Percentiles rank a stretch among this genome's conserved stretches.
Conservation (phyloP, 1,284 basidiomycete genomes). For the Afroboletus lepidellus region DNA sequence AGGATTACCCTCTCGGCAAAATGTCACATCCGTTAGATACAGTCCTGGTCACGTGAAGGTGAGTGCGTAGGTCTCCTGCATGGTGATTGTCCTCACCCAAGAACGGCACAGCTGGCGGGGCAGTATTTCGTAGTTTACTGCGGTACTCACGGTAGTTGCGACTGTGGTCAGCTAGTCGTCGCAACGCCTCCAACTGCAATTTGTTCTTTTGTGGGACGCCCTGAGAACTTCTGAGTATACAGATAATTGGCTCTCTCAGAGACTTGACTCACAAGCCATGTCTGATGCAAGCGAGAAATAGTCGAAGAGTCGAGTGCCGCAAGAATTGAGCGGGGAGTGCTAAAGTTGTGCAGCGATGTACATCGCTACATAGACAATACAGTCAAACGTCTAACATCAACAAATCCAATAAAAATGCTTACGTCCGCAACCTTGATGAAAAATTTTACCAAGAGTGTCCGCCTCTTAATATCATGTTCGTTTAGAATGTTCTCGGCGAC, state of each 20-base stretch:
- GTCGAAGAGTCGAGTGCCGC: conserved; percentile 95
- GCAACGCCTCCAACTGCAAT: conserved; percentile 74
- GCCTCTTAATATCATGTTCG: conserved; percentile 87
- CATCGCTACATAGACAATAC: conserved; percentile 64
- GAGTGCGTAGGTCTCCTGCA: conserved; percentile 5
- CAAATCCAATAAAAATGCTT: conserved; percentile 36
- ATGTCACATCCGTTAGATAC: conserved; percentile 91
- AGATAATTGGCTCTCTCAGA: neutral
- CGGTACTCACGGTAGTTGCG: conserved; percentile 95
- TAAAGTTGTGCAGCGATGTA: conserved; percentile 84
- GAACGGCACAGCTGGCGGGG: conserved; percentile 89
- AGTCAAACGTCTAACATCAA: conserved; percentile 27
- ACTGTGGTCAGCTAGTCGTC: conserved; percentile 85
- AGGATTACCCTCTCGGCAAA: conserved; percentile 94
- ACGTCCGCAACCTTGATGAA: conserved; percentile 96
- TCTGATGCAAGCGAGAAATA: conserved; percentile 86
- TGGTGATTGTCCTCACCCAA: conserved; percentile 54
- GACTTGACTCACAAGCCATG: conserved; percentile 73
- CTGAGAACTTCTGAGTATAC: conserved; percentile 41
- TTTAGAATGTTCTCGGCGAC: conserved; percentile 91
- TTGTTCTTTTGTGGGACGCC: conserved; percentile 86
- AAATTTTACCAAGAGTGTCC: conserved; percentile 85
- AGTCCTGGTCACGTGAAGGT: conserved; percentile 51
- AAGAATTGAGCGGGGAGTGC: conserved; percentile 88
- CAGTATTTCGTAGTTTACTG: conserved; percentile 74